Conservation (phyloP, 2,329 filamentous ascomycete genomes). For the Ceratocystis alfenasii region DNA sequence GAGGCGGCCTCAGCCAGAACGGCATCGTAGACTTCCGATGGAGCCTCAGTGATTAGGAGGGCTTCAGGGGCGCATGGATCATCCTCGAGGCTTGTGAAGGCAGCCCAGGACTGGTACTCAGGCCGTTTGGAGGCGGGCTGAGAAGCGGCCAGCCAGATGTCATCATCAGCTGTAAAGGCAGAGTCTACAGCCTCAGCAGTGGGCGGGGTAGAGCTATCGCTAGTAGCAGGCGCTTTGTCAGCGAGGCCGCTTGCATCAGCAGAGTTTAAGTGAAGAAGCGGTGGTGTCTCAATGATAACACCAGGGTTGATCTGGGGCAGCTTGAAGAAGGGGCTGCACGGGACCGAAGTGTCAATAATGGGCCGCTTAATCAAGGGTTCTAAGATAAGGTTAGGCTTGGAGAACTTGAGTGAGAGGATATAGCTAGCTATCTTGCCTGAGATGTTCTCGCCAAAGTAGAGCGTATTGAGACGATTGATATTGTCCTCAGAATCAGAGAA, state of each 20-base stretch:
- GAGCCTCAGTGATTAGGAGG: conserved; percentile 56
- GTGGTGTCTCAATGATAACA: not conserved
- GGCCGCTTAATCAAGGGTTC: conserved; percentile 12
- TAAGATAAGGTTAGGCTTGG: not conserved
- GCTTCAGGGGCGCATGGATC: conserved; percentile 32
- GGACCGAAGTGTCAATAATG: conserved; percentile 12
- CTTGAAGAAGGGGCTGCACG: conserved; percentile 20
- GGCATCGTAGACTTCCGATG: conserved; percentile 53
- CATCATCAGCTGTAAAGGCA: conserved; percentile 21
- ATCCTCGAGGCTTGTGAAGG: conserved; percentile 37
- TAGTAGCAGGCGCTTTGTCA: not conserved
- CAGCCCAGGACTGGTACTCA: conserved; percentile 56
- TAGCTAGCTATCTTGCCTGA: not conserved
- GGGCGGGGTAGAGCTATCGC: not conserved
- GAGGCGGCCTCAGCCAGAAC: conserved; percentile 34
- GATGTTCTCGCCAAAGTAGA: conserved; percentile 37
- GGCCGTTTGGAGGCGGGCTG: conserved; percentile 28
- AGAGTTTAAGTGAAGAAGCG: conserved; percentile 14
- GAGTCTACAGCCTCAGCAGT: not conserved
- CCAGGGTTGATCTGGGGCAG: conserved; percentile 21
- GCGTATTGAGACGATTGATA: conserved; percentile 24
- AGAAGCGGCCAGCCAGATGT: conserved; percentile 40
- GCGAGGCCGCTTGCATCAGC: not conserved
- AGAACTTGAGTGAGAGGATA: conserved; percentile 25
- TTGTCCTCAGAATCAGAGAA: conserved; percentile 28